A percentile compares a stretch with the other conserved stretches of the same genome.
Conservation (phyloP, 257 asterid genomes). For the Euphrasia confusa region DNA sequence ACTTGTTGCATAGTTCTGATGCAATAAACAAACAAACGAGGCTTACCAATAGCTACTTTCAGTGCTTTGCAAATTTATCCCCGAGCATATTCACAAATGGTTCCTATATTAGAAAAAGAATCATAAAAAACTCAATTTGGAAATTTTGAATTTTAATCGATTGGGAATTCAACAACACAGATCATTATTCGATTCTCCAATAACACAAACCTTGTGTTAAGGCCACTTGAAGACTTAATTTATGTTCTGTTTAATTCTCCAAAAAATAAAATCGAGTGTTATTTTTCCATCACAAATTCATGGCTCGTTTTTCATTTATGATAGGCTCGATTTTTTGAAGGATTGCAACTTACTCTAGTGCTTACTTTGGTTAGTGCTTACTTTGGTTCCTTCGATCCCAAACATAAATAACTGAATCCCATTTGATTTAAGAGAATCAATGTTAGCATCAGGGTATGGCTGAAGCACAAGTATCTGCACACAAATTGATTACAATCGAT, state of each 20-base stretch:
- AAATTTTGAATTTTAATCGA: too few relatives aligned
- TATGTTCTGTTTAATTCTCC: too few relatives aligned
- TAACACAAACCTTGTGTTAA: background rate
- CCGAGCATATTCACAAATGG: constrained; percentile 85
- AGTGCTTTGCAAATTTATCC: constrained; percentile 73
- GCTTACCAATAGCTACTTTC: constrained; percentile 57
- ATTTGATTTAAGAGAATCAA: constrained; percentile 60
- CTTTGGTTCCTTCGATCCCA: constrained; percentile 75
- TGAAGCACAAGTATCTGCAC: constrained; percentile 67
- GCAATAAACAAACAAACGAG: background rate
- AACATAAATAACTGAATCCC: constrained; percentile 67
- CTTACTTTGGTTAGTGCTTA: too few relatives aligned
- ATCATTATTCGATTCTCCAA: background rate
- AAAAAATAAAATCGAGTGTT: too few relatives aligned
- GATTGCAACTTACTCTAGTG: background rate
- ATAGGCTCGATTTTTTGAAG: too few relatives aligned
- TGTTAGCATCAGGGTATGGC: constrained; percentile 65
- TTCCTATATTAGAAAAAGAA: constrained; percentile 46
- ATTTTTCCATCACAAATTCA: too few relatives aligned
- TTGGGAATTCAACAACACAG: background rate
- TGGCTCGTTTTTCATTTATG: too few relatives aligned
- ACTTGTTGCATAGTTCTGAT: background rate
- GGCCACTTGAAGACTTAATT: too few relatives aligned
- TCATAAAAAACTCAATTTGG: background rate
- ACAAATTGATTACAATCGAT: background rate